These are phyloP conservation scores for Orbilia blumenaviensis DNA, from an alignment of 2,329 filamentous ascomycete species.

Conservation along the genomic window DNA sequence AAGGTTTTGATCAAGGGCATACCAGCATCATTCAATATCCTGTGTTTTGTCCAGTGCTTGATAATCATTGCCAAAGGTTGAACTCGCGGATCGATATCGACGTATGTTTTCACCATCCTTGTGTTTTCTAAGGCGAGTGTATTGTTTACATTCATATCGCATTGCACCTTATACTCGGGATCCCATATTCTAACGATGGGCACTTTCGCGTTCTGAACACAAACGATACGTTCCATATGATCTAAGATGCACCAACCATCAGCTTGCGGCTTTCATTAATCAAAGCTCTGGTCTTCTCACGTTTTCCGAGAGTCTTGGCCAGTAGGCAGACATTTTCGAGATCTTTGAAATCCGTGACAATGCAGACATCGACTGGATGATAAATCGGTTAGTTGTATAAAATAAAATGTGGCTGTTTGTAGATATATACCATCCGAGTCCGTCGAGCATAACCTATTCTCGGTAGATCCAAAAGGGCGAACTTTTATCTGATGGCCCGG, in stretches of 20 bases:
- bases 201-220: conserved; percentile 92
- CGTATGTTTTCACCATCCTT: conserved; percentile 96
- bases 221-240: conserved; percentile 96
- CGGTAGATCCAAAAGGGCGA: conserved; percentile 96
- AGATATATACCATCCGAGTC: conserved; percentile 85
- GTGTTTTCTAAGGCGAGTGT: conserved; percentile 94
- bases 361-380: conserved; percentile 88
- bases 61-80: conserved; percentile 94
- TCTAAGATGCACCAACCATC: conserved; percentile 66
- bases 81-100: conserved; percentile 89
- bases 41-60: conserved; percentile 94
- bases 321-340: conserved; percentile 90
- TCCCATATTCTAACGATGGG: conserved; percentile 99
- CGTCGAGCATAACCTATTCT: conserved; percentile 91
- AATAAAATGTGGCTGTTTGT: neutral
- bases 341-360: conserved; percentile 87
- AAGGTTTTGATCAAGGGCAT: conserved; percentile 61
- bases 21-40: conserved; percentile 97
- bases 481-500: conserved; percentile 89
- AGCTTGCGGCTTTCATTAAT: conserved; percentile 14
- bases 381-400: conserved; percentile 9
- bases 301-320: conserved; percentile 82
- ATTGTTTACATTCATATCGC: conserved; percentile 99
- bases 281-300: conserved; percentile 63
- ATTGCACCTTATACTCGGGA: conserved; percentile 85